Base-by-base conservation (phyloP, 2,329 filamentous ascomycete species). In the Calonectria pseudoreteaudii region DNA sequence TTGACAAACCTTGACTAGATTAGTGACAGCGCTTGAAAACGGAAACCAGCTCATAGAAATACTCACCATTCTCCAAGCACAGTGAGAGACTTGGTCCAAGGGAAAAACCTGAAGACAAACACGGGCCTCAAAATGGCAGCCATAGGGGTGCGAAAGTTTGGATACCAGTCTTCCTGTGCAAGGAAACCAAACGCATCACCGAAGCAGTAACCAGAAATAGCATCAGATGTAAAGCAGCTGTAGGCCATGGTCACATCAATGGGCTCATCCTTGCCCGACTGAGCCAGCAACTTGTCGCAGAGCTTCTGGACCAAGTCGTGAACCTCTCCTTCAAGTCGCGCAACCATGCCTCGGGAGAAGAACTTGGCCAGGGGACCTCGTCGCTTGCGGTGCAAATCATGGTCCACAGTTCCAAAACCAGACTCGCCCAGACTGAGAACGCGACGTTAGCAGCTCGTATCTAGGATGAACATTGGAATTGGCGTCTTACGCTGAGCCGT, bases 31-130 rank as follows among this genome's bases (percentile, higher is more conserved):
- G 2, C 20, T 26, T 10, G 9, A 23, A 8, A 6, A 3, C 4
- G 8, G 5, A 20, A 14, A 3, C 1, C 6, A 20, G 1, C 13
- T 8, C 6, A 3, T 3, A 20, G 6, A 28, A 28, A 36, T 14
- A 58, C 66, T 26, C 9, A 68, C 66, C 66, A 68, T 28, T 68
- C 66, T 34, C 66, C 66, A 28, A 68, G 50, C 2, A 68, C 66
- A 23, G 66, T 68, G 8, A 68, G 28, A 34, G 66, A 68, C n/a
- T 68, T 68, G 8, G 66, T 68, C 66, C 66, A 68, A 36, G 66
- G 36, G 11, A 47, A 68, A 38, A 68, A 68, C 4, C 66, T 38
- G 28, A 68, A 68, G 28, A 58, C 28, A 20, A 68, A 68, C 6
- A 68, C 66, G 10, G 66, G 66, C 6, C 66, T 58, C 50, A 68